Percentiles rank a stretch among this genome's conserved stretches.
Evolutionary conservation across 441 rosid genomes (phyloP).

Genomic region (Adansonia gregorii): DNA sequence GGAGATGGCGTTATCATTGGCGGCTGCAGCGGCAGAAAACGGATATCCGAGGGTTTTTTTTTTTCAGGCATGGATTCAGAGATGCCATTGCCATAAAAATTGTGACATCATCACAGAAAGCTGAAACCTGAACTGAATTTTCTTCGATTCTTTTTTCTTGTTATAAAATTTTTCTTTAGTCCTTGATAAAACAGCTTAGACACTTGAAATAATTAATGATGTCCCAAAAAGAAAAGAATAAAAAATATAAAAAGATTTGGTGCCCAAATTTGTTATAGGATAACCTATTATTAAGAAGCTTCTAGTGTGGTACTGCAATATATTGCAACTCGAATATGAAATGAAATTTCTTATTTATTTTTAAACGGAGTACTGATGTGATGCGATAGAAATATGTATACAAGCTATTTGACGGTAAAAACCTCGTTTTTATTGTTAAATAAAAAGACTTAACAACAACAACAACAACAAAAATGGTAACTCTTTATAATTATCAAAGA

Average conservation of each 20-base stretch:
- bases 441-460: too few species aligned
- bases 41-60: constrained; percentile 55
- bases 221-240: too few species aligned
- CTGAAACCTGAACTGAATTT: constrained; percentile 18
- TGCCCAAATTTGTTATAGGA: neutral
- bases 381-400: neutral
- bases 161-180: too few species aligned
- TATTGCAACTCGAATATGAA: too few species aligned
- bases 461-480: too few species aligned
- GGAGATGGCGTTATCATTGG: too few species aligned
- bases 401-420: neutral
- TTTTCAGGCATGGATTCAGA: constrained; percentile 49
- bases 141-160: neutral
- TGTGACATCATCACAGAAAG: neutral
- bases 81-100: constrained; percentile 40
- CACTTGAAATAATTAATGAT: too few species aligned
- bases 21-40: constrained; percentile 55
- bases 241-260: neutral
- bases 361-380: neutral
- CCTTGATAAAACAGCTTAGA: neutral
- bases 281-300: neutral
- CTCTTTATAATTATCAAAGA: too few species aligned
- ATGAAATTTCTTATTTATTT: too few species aligned
- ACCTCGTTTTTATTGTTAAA: neutral
- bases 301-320: neutral